Conservation (phyloP, 306 rosid genomes). For the Malus fusca region DNA sequence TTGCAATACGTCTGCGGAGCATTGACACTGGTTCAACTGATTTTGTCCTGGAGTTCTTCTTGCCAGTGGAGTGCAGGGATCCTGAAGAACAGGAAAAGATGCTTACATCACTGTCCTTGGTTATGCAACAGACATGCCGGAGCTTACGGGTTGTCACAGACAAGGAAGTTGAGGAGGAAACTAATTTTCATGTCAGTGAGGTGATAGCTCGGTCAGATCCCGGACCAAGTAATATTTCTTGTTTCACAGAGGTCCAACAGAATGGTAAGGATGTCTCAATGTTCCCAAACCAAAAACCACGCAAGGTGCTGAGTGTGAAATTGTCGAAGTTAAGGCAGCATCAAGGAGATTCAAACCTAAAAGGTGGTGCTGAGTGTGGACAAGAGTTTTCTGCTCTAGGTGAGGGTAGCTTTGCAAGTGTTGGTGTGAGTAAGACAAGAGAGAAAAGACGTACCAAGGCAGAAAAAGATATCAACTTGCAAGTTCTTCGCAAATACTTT, state of each 20-base stretch:
- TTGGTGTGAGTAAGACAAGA: conserved; percentile 36
- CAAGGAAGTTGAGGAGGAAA: conserved; percentile 57
- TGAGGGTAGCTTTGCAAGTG: conserved; percentile 44
- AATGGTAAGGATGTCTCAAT: conserved; percentile 25
- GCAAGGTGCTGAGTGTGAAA: conserved; percentile 21
- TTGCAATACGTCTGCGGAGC: conserved; percentile 85
- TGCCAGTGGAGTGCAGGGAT: conserved; percentile 68
- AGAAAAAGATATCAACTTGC: conserved; percentile 77
- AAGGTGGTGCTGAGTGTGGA: conserved; percentile 30
- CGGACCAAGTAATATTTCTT: conserved; percentile 15
- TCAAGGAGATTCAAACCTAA: conserved; percentile 21
- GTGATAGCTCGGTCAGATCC: conserved; percentile 17
- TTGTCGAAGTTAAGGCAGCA: conserved; percentile 30
- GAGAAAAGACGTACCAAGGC: conserved; percentile 73
- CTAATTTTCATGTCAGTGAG: conserved; percentile 23
- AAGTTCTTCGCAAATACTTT: conserved; percentile 77
- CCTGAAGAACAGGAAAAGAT: conserved; percentile 65
- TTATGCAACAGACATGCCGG: conserved; percentile 53
- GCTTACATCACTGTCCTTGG: conserved; percentile 71
- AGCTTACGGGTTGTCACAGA: conserved; percentile 69
- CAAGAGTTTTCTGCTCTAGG: conserved; percentile 39
- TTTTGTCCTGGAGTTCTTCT: conserved; percentile 89
- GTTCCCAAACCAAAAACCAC: conserved; percentile 23
- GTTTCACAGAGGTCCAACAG: conserved; percentile 23
- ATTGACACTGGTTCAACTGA: conserved; percentile 48